Evolutionary conservation across 2,329 filamentous ascomycete genomes (phyloP).

Genomic region (Dactylonectria macrodidyma): DNA sequence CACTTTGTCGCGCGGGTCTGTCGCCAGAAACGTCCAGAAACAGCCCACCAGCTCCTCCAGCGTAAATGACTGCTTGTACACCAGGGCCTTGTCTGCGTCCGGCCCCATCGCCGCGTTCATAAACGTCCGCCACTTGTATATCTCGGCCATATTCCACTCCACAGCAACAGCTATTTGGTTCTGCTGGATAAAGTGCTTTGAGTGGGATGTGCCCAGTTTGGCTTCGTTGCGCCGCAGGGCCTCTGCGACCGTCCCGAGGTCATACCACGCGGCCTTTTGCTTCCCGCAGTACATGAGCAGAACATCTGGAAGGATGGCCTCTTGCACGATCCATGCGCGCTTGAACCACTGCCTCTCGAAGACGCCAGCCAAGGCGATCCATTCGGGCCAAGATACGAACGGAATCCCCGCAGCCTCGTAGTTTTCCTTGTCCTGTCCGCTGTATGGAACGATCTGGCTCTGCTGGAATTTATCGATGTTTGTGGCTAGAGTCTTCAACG

Average conservation of each 20-base stretch:
- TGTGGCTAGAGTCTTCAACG: slow-evolving; percentile 27
- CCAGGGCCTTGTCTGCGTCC: slow-evolving; percentile 11
- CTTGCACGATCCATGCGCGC: slow-evolving; percentile 49
- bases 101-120: slow-evolving; percentile 19
- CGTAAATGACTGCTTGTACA: slow-evolving; percentile 31
- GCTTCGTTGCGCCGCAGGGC: slow-evolving; percentile 37
- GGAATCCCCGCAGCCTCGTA: slow-evolving; percentile 40
- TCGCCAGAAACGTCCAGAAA: slow-evolving; percentile 46
- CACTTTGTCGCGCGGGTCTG: slow-evolving; percentile 46
- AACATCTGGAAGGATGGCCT: slow-evolving; percentile 42
- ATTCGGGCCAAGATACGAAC: slow-evolving; percentile 33
- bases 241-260: slow-evolving; percentile 39
- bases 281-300: slow-evolving; percentile 46
- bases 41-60: slow-evolving; percentile 35
- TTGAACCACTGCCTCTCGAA: slow-evolving; percentile 49
- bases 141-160: slow-evolving; percentile 46
- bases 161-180: slow-evolving; percentile 41
- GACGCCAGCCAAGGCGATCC: slow-evolving; percentile 41
- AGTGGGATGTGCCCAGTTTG: slow-evolving; percentile 32
- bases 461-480: slow-evolving; percentile 33
- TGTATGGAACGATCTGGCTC: slow-evolving; percentile 41
- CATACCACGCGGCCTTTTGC: slow-evolving; percentile 31
- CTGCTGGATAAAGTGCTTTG: slow-evolving; percentile 34
- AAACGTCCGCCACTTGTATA: slow-evolving; percentile 40
- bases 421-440: slow-evolving; percentile 37